Evolutionary conservation across 306 rosid species (phyloP).

Genomic region (Vicia faba): DNA sequence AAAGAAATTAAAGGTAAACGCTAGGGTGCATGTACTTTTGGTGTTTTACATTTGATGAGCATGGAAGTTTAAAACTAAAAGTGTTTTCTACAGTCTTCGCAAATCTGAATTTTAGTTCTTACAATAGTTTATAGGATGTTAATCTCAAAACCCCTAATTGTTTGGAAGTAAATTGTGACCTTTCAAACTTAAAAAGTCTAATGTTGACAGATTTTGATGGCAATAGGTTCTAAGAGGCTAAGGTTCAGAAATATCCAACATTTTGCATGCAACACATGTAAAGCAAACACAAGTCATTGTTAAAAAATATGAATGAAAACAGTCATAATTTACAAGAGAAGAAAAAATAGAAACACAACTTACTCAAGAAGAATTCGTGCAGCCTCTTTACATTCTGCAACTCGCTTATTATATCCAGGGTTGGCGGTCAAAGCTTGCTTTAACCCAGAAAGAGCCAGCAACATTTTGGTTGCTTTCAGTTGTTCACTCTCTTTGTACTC

Average conservation of each 20-base stretch:
- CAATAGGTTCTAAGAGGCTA: conserved; percentile 4
- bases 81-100: not conserved
- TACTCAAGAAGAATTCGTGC: conserved; percentile 76
- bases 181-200: not conserved
- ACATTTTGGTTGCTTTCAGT: conserved; percentile 59
- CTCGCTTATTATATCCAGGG: conserved; percentile 91
- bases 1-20: conserved; percentile 5
- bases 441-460: conserved; percentile 92
- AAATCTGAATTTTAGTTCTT: conserved; percentile 3
- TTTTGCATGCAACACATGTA: conserved; percentile 11
- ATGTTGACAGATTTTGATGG: conserved; percentile 4
- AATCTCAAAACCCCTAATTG: not conserved
- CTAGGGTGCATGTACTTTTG: conserved; percentile 4
- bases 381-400: conserved; percentile 87
- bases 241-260: conserved; percentile 17
- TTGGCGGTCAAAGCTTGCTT: conserved; percentile 74
- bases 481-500: conserved; percentile 38
- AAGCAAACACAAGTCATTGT: conserved; percentile 9
- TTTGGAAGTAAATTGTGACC: conserved; percentile 5
- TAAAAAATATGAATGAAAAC: not conserved
- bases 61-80: not conserved
- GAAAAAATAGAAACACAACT: conserved; percentile 34
- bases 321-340: not conserved
- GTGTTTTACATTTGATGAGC: not conserved
- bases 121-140: conserved; percentile 1